Evolutionary conservation across 129 eudicot species (phyloP).

Genomic region (Ambrosia trifida): DNA sequence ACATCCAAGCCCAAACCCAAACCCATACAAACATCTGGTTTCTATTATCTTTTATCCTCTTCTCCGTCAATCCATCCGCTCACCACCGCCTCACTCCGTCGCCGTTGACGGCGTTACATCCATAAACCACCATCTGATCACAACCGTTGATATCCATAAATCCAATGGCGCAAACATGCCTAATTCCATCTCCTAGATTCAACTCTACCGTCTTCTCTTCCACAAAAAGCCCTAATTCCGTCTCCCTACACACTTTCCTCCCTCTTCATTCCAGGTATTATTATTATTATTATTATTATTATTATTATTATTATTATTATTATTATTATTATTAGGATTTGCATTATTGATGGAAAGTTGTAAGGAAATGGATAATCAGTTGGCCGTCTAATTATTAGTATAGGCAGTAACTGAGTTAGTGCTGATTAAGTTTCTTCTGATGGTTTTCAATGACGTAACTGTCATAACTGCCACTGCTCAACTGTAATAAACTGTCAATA

Average conservation of each 20-base stretch:
- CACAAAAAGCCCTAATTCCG: constrained; percentile 38
- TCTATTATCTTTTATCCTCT: background rate
- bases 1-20: constrained; percentile 7
- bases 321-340: no score
- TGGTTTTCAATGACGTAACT: no score
- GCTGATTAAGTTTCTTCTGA: no score
- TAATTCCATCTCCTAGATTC: constrained; percentile 53
- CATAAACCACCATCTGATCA: constrained; percentile 26
- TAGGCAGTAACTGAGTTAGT: no score
- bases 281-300: no score
- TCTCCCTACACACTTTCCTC: constrained; percentile 28
- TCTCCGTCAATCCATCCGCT: background rate
- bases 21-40: constrained; percentile 10
- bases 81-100: constrained; percentile 33
- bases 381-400: no score
- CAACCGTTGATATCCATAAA: background rate
- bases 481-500: no score
- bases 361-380: no score
- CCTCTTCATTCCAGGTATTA: constrained; percentile 61
- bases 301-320: no score
- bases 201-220: constrained; percentile 43
- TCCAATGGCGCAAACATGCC: constrained; percentile 62
- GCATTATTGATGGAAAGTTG: no score
- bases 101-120: constrained; percentile 32
- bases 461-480: no score